Evolutionary conservation across 2,329 filamentous ascomycete genomes (phyloP), one percentile per base, ranked within the genome.

Genomic region (Akanthomyces uredinophilus): DNA sequence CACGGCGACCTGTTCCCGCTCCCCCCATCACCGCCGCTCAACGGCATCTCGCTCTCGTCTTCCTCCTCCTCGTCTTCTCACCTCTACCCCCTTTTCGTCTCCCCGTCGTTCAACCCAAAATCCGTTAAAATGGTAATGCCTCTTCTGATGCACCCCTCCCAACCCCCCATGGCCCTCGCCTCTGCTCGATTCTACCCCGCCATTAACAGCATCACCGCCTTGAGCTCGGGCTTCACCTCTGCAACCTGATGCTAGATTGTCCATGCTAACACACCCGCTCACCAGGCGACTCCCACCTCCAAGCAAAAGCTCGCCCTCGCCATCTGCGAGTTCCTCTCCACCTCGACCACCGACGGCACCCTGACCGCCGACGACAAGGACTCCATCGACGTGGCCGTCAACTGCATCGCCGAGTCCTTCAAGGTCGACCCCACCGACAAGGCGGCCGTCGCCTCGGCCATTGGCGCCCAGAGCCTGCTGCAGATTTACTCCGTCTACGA

Each of bases 401-500:
- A 93, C 79, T 97, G 94, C 79, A 98, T 99, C 76, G 86, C 89
- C 68, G 94, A 98, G 75, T 89, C 90, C 68, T 99, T 98, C 86
- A 92, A 96, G 77, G 90, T 99, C 71, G 92, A 98, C 77, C 85
- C 91, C n/a, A 79, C 83, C 65, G 88, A 96, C 77, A 81, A 86
- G 70, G 80, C 83, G 61, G 88, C 91, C 69, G 81, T 94, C 69
- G 80, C 86, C 67, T 85, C 90, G 68, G 92, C 93, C 68, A 81
- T 96, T 67, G 93, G 92, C 71, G 85, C 87, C 66, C 92, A 98
- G 80, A 93, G 88, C 74, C 88, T 99, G 65, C 83, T 92, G 65
- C 88, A 89, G 75, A 96, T 99, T 79, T 99, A 96, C 83, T 87
- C 87, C 72, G 92, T 97, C 67, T 98, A 97, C 78, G 95, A 99